phyloP scores from a whole-genome alignment of 305 asterid species.

The Fraxinus velutina region DNA sequence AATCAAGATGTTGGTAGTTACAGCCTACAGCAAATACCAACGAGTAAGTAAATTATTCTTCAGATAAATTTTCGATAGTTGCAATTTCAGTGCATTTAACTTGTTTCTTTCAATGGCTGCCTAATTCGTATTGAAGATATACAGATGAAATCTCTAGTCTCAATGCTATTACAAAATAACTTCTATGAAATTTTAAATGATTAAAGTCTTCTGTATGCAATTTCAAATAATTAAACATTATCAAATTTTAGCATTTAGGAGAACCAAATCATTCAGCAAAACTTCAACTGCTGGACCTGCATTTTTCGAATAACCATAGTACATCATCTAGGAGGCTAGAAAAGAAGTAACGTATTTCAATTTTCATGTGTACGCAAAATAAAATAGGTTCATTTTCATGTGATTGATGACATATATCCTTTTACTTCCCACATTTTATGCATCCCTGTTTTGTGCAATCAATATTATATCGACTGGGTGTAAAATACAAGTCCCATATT shows the following conservation, averaged over 20 bases:
- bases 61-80: neutral
- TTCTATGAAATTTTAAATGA: neutral
- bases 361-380: neutral
- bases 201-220: neutral
- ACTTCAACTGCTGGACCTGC: neutral
- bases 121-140: neutral
- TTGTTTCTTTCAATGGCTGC: slow-evolving; percentile 1
- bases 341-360: neutral
- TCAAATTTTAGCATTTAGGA: neutral
- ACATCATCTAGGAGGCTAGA: neutral
- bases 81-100: slow-evolving; percentile 5
- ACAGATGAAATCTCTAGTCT: neutral
- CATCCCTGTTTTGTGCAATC: neutral
- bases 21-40: slow-evolving; percentile 37
- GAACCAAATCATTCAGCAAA: neutral
- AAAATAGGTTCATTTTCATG: neutral
- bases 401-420: neutral
- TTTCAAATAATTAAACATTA: neutral
- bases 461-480: neutral
- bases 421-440: neutral
- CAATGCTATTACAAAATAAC: neutral
- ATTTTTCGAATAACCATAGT: neutral
- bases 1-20: slow-evolving; percentile 28
- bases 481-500: neutral
- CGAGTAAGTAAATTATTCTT: slow-evolving; percentile 37